phyloP scores from a whole-genome alignment of 2,329 filamentous ascomycete species.

The Arthrinium phaeospermum region DNA sequence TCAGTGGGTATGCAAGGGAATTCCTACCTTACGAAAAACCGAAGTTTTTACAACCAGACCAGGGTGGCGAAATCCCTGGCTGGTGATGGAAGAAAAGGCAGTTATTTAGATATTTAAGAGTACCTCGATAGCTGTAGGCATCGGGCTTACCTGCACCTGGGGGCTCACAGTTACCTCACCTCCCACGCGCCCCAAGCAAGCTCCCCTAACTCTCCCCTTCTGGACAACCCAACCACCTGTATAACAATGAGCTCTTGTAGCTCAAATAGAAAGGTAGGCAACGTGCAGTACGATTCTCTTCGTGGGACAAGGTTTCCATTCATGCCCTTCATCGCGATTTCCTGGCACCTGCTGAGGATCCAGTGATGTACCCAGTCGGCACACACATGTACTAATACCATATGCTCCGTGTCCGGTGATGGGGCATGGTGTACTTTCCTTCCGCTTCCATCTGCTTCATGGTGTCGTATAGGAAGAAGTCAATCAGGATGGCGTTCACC shows the following conservation, averaged over 20 bases:
- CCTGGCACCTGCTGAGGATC: neutral
- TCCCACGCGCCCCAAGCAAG: neutral
- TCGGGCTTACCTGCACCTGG: neutral
- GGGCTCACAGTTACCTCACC: neutral
- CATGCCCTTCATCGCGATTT: neutral
- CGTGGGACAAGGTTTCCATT: neutral
- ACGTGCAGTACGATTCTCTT: neutral
- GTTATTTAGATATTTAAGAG: conserved; percentile 2
- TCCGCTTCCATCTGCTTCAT: conserved; percentile 82
- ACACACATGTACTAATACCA: conserved; percentile 72
- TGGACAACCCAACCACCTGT: neutral
- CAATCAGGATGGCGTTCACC: conserved; percentile 89
- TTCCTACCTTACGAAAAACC: conserved; percentile 12
- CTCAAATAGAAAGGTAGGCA: neutral
- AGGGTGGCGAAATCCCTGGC: neutral
- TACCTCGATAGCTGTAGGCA: neutral
- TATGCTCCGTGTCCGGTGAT: conserved; percentile 90
- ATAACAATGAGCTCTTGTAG: neutral
- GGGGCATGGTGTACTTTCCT: conserved; percentile 69
- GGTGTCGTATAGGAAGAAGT: conserved; percentile 96
- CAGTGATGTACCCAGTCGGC: neutral
- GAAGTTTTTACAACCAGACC: neutral
- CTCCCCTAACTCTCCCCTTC: neutral
- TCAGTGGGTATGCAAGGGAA: neutral
- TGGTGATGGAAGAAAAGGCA: neutral